Evolutionary conservation across 1,284 basidiomycete genomes (phyloP).

Genomic region (Moesziomyces parantarcticus): DNA sequence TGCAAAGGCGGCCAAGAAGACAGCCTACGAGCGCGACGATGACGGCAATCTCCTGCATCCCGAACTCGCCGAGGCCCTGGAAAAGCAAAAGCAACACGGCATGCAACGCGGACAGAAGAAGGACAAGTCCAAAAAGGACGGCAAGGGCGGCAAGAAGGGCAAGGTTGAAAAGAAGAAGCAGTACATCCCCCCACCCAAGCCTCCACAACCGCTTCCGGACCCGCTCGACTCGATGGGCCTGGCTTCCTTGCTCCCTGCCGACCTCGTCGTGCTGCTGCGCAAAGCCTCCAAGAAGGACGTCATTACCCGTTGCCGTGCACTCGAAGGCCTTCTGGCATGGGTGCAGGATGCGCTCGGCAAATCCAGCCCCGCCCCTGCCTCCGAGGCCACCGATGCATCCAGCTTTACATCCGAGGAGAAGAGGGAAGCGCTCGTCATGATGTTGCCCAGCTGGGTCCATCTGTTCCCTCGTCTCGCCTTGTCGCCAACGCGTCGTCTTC

Average conservation of each 20-base stretch:
- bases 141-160: slow-evolving; percentile 47
- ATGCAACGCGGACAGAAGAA: slow-evolving; percentile 58
- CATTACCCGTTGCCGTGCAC: slow-evolving; percentile 83
- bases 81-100: slow-evolving; percentile 32
- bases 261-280: slow-evolving; percentile 84
- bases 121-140: slow-evolving; percentile 57
- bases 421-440: slow-evolving; percentile 73
- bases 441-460: slow-evolving; percentile 91
- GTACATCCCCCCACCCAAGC: slow-evolving; percentile 69
- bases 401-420: slow-evolving; percentile 42
- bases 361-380: slow-evolving; percentile 64
- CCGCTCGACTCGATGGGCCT: slow-evolving; percentile 90
- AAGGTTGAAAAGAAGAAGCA: slow-evolving; percentile 62
- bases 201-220: slow-evolving; percentile 83
- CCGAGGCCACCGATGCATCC: slow-evolving; percentile 42
- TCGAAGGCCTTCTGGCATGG: slow-evolving; percentile 86
- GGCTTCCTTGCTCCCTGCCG: slow-evolving; percentile 72
- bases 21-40: slow-evolving; percentile 46
- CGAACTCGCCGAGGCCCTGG: slow-evolving; percentile 26
- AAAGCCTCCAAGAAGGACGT: slow-evolving; percentile 90
- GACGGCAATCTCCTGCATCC: slow-evolving; percentile 40
- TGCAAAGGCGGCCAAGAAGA: slow-evolving; percentile 56
- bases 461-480: slow-evolving; percentile 84
- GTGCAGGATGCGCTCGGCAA: slow-evolving; percentile 71
- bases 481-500: slow-evolving; percentile 82